Evolutionary conservation across 2,329 filamentous ascomycete species (phyloP), one percentile per base, ranked within the genome.

Genomic region (Scytalidium sp.): DNA sequence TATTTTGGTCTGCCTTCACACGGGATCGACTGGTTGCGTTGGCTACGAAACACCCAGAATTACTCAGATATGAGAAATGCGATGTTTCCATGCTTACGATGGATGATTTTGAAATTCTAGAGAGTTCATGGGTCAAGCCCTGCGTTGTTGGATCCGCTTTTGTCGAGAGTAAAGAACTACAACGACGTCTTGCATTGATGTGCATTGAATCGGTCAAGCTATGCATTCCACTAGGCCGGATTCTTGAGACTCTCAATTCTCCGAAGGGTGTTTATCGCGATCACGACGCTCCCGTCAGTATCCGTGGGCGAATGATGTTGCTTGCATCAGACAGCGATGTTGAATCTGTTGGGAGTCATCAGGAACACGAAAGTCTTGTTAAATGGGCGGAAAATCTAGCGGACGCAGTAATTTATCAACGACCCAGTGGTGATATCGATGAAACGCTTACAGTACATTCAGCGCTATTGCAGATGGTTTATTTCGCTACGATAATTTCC

Each of bases 1-100:
- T 96, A 56, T 97, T 91, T 91, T 97, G 91, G 91, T 94, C 88
- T 27, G 94, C 89, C 54, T 95, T 94, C 64, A 95, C 95, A 81
- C 85, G 91, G 48, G 91, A 97, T 68, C 86, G 91, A 44, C 78
- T 96, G 41, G 90, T 96, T 56, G 90, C 92, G 2, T 74, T 96
- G 11, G 92, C 91, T 50, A 96, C 96, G 90, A 83, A 91, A 49
- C 83, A 91, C 48, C 90, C 90, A 5, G 94, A 90, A 43, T 80
- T 90, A 44, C 94, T 96, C 70, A 93, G 93, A 74, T 84, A 90
- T 52, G 88, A 92, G 60, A 91, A 96, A 65, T 95, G 89, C 64
- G 89, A 96, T 64, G 90, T 96, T 36, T 88, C 90, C 1, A 92
- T 96, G 88, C 76, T 96, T 46, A 83, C 82, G 19, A 74, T 93